Percentiles rank a stretch among this genome's conserved stretches.
phyloP scores from a whole-genome alignment of 2,329 filamentous ascomycete species.

The Xylariaceae sp. region DNA sequence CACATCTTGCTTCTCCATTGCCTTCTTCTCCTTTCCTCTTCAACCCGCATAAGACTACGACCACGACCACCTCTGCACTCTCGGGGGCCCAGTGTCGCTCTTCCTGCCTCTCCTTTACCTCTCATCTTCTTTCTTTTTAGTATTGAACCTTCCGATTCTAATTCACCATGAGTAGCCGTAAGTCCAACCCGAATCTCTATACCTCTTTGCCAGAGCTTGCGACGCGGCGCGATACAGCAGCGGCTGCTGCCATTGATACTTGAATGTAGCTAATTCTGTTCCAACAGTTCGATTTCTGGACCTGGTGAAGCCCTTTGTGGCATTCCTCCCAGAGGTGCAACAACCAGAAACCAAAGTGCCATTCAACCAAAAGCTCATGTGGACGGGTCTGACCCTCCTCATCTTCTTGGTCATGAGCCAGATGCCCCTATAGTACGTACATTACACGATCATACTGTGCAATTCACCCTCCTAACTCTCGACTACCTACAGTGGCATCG shows the following conservation, averaged over 20 bases:
- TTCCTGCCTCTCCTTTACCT: slow-evolving; percentile 8
- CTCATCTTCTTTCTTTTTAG: slow-evolving; percentile 15
- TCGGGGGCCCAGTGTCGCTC: slow-evolving; percentile 15
- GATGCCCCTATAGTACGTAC: slow-evolving; percentile 50
- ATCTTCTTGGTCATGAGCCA: slow-evolving; percentile 99
- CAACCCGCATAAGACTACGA: slow-evolving; percentile 14
- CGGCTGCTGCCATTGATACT: slow-evolving; percentile 15
- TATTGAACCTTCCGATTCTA: slow-evolving; percentile 16
- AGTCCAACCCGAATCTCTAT: slow-evolving; percentile 18
- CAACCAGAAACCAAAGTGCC: slow-evolving; percentile 97
- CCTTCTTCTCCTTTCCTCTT: slow-evolving; percentile 21
- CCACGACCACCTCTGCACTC: too few species aligned
- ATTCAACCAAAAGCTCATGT: slow-evolving; percentile 98
- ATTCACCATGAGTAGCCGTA: slow-evolving; percentile 33
- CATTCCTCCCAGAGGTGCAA: slow-evolving; percentile 98
- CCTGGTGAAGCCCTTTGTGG: slow-evolving; percentile 98
- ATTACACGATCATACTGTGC: too few species aligned
- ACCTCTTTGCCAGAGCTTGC: background rate
- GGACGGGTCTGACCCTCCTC: slow-evolving; percentile 88
- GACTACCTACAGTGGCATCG: slow-evolving; percentile 67
- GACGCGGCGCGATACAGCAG: slow-evolving; percentile 3
- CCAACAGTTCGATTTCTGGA: slow-evolving; percentile 92
- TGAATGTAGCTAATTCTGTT: slow-evolving; percentile 16
- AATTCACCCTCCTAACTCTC: too few species aligned
- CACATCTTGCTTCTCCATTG: slow-evolving; percentile 22